Evolutionary conservation across 768 basidiomycete species (phyloP).

Genomic region (Pleurotus djamor): DNA sequence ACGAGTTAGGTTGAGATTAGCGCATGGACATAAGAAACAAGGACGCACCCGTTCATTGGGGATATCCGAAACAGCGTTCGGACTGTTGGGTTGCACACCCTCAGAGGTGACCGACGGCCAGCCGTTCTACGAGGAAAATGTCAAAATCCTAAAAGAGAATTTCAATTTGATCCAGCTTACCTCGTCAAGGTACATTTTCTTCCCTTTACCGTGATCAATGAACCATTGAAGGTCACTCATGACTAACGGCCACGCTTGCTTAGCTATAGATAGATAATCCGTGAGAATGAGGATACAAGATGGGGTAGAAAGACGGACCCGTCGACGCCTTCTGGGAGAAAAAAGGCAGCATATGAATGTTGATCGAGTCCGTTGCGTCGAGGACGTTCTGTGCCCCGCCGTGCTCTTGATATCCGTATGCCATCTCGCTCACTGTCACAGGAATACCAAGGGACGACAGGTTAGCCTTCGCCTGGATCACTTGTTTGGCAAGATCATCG

Average conservation of each 20-base stretch:
- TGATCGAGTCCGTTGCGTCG: slow-evolving; percentile 59
- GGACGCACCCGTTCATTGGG: slow-evolving; percentile 57
- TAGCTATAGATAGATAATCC: slow-evolving; percentile 33
- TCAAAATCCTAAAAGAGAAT: neutral
- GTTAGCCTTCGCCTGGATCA: slow-evolving; percentile 31
- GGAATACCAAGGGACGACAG: slow-evolving; percentile 42
- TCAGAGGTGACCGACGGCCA: slow-evolving; percentile 69
- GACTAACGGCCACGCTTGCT: slow-evolving; percentile 62
- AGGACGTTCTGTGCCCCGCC: slow-evolving; percentile 55
- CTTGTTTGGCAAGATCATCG: slow-evolving; percentile 36
- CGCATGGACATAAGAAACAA: neutral
- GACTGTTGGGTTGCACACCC: slow-evolving; percentile 66
- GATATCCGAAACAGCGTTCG: slow-evolving; percentile 55
- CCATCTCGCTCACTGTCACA: slow-evolving; percentile 47
- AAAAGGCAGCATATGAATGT: slow-evolving; percentile 73
- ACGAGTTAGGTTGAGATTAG: neutral
- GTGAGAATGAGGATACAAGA: neutral
- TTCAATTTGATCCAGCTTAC: slow-evolving; percentile 24
- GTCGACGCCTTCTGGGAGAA: slow-evolving; percentile 56
- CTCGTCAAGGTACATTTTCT: slow-evolving; percentile 77
- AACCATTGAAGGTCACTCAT: slow-evolving; percentile 65
- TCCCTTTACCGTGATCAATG: slow-evolving; percentile 55
- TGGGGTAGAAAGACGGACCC: slow-evolving; percentile 28
- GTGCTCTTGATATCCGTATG: slow-evolving; percentile 42
- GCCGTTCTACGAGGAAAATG: slow-evolving; percentile 50